Evolutionary conservation across 768 basidiomycete species (phyloP).

Genomic region (Nidula microcarpa): DNA sequence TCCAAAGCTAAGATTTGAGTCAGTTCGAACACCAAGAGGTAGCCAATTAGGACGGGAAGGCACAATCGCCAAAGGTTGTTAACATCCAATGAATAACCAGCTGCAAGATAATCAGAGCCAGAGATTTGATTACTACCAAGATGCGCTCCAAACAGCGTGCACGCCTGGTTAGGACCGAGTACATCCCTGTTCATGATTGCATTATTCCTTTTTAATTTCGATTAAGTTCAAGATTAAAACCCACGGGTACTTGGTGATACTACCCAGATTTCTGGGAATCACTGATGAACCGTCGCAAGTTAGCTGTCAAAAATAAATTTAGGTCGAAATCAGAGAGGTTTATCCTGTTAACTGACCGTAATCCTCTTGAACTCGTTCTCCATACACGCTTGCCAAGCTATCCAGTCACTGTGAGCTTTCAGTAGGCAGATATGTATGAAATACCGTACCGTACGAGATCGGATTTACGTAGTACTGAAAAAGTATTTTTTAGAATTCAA

Average conservation of each 20-base stretch:
- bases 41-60: conserved; percentile 67
- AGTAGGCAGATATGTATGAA: not conserved
- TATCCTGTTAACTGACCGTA: conserved; percentile 35
- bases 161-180: conserved; percentile 69
- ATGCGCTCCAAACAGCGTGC: conserved; percentile 67
- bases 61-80: conserved; percentile 64
- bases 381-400: conserved; percentile 75
- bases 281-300: conserved; percentile 64
- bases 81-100: conserved; percentile 44
- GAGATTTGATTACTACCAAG: conserved; percentile 52
- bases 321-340: not conserved
- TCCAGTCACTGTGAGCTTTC: not conserved
- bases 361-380: conserved; percentile 83
- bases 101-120: conserved; percentile 61
- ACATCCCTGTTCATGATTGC: conserved; percentile 29
- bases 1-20: conserved; percentile 68
- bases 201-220: conserved; percentile 9
- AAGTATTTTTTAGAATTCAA: conserved; percentile 5
- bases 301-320: conserved; percentile 29
- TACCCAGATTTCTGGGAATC: conserved; percentile 60
- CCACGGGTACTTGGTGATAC: conserved; percentile 58
- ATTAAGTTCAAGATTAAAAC: conserved; percentile 16
- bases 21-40: conserved; percentile 67
- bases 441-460: conserved; percentile 54
- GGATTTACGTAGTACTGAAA: conserved; percentile 78